Evolutionary conservation across 2,329 filamentous ascomycete genomes (phyloP).

Genomic region (Colletotrichum magnum): DNA sequence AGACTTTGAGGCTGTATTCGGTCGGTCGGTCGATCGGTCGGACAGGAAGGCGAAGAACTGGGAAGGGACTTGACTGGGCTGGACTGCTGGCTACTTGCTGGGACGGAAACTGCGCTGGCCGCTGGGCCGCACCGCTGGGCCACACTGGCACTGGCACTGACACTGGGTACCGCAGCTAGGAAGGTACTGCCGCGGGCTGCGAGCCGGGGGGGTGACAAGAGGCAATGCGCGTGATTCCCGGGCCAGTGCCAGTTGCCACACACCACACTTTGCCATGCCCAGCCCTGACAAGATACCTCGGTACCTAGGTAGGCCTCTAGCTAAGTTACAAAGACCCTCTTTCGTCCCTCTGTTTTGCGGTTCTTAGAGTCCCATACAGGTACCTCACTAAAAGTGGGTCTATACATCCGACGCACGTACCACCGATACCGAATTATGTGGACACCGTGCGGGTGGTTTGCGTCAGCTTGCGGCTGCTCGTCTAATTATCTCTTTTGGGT

Average conservation of each 20-base stretch:
- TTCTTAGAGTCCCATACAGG: slow-evolving; percentile 14
- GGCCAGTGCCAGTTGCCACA: slow-evolving; percentile 14
- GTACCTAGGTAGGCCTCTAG: neutral
- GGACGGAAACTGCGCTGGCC: slow-evolving; percentile 38
- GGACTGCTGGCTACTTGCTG: slow-evolving; percentile 26
- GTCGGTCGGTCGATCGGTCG: slow-evolving; percentile 36
- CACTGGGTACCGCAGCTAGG: slow-evolving; percentile 13
- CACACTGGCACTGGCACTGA: slow-evolving; percentile 20
- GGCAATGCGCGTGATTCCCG: slow-evolving; percentile 31
- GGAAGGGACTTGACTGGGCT: slow-evolving; percentile 23
- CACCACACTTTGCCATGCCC: slow-evolving; percentile 14
- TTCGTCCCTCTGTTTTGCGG: slow-evolving; percentile 4
- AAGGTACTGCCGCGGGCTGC: neutral
- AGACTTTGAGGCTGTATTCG: slow-evolving; percentile 41
- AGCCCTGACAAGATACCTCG: slow-evolving; percentile 5
- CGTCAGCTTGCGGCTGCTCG: slow-evolving; percentile 40
- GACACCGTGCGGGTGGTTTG: slow-evolving; percentile 13
- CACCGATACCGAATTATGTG: slow-evolving; percentile 16
- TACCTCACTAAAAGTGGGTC: slow-evolving; percentile 30
- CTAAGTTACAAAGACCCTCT: neutral
- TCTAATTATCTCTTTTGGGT: slow-evolving; percentile 34
- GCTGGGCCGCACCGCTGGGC: slow-evolving; percentile 1
- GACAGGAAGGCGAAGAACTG: slow-evolving; percentile 40
- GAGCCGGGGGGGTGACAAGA: neutral
- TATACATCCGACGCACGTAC: slow-evolving; percentile 17